A percentile compares a stretch with the other conserved stretches of the same genome.
phyloP scores from a whole-genome alignment of 768 basidiomycete species.

The Russula earlei region DNA sequence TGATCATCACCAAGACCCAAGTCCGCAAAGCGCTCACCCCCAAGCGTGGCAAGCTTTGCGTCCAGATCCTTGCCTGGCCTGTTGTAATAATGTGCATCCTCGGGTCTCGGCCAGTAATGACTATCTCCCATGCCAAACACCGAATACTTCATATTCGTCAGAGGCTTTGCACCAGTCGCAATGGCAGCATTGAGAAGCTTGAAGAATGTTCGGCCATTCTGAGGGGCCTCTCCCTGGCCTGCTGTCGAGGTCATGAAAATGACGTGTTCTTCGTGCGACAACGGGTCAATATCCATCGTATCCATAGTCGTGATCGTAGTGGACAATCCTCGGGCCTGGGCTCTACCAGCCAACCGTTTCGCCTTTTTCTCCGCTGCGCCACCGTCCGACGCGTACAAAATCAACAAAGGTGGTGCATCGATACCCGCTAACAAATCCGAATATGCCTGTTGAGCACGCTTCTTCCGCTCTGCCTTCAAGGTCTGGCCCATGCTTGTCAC shows the following conservation, averaged over 20 bases:
- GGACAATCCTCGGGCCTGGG: conserved; percentile 74
- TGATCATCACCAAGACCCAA: conserved; percentile 94
- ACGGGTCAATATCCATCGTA: conserved; percentile 63
- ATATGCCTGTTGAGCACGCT: conserved; percentile 75
- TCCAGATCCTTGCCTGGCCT: conserved; percentile 90
- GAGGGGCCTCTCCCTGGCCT: conserved; percentile 95
- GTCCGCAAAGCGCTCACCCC: conserved; percentile 62
- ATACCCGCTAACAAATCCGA: conserved; percentile 73
- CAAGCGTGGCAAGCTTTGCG: conserved; percentile 65
- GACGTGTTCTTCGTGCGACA: conserved; percentile 58
- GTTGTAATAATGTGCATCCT: conserved; percentile 98
- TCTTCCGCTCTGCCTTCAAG: conserved; percentile 74
- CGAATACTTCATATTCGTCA: conserved; percentile 60
- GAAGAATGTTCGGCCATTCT: conserved; percentile 87
- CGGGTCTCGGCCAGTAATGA: conserved; percentile 96
- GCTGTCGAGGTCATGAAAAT: conserved; percentile 86
- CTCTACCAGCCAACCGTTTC: conserved; percentile 75
- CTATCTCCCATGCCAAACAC: conserved; percentile 97
- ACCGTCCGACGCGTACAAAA: conserved; percentile 93
- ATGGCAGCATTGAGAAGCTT: conserved; percentile 70
- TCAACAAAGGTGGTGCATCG: conserved; percentile 79
- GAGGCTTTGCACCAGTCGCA: conserved; percentile 45
- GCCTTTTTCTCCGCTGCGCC: conserved; percentile 95
- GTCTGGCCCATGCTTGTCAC: conserved; percentile 79
- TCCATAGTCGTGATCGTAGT: conserved; percentile 72